A percentile compares a stretch with the other conserved stretches of the same genome.
These are phyloP conservation scores for Plantago elongata DNA, from an alignment of 257 asterid genomes.

Conservation along the genomic window DNA sequence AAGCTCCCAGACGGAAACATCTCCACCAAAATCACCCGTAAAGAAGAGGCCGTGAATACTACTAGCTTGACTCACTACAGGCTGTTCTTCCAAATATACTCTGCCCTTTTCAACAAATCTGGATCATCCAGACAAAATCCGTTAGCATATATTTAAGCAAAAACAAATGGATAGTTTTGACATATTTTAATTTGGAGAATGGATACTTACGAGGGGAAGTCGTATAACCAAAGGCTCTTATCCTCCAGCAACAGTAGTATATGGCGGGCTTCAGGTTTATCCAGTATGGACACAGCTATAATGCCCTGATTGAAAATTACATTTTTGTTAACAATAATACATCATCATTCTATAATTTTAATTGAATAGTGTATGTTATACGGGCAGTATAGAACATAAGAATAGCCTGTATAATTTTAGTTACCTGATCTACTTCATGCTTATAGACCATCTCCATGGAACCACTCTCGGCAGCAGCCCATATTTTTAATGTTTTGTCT, in stretches of 20 bases:
- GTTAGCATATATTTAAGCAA: not conserved
- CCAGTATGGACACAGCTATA: constrained; percentile 32
- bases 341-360: too few species aligned
- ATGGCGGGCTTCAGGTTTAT: constrained; percentile 32
- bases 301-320: constrained; percentile 29
- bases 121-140: not conserved
- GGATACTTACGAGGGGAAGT: constrained; percentile 48
- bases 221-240: constrained; percentile 36
- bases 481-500: constrained; percentile 56
- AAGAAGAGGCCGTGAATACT: constrained; percentile 36
- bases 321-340: not conserved
- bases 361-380: too few species aligned
- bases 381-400: too few species aligned
- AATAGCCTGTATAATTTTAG: not conserved
- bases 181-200: too few species aligned
- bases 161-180: not conserved
- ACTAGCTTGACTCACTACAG: constrained; percentile 27
- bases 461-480: constrained; percentile 40
- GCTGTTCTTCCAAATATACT: constrained; percentile 30
- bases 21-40: constrained; percentile 51
- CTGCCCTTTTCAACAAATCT: constrained; percentile 57
- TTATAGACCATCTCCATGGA: constrained; percentile 32
- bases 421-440: constrained; percentile 35
- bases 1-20: constrained; percentile 44
- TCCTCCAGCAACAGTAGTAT: constrained; percentile 38